phyloP scores from a whole-genome alignment of 148 eudicot genomes.

The Linanthus parryae region DNA sequence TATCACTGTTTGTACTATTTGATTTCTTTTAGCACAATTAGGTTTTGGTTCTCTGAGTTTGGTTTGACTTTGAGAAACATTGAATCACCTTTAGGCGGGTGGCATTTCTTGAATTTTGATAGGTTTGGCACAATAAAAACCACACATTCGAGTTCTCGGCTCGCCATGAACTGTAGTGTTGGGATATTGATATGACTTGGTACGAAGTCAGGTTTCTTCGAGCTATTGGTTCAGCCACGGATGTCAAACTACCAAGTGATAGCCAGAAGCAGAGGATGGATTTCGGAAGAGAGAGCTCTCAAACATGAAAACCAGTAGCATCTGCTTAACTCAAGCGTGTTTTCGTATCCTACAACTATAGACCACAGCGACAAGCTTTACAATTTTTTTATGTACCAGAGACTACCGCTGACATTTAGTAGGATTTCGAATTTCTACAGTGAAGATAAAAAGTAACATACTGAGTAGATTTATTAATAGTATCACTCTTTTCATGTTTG shows the following conservation, averaged over 20 bases:
- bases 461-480: too few species aligned
- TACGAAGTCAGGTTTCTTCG: constrained; percentile 45
- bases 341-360: too few species aligned
- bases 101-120: constrained; percentile 67
- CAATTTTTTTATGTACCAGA: too few species aligned
- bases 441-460: too few species aligned
- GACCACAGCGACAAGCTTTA: too few species aligned
- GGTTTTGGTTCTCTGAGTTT: background rate
- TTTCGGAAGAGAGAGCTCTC: too few species aligned
- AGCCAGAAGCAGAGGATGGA: constrained; percentile 46
- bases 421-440: too few species aligned
- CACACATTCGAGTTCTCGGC: constrained; percentile 83
- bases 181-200: constrained; percentile 90
- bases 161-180: constrained; percentile 79
- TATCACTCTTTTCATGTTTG: too few species aligned
- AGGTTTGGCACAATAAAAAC: constrained; percentile 95
- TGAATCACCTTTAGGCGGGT: constrained; percentile 51
- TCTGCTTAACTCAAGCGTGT: too few species aligned
- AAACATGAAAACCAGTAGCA: too few species aligned
- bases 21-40: too few species aligned
- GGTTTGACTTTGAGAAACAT: background rate
- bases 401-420: too few species aligned
- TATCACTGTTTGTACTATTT: background rate
- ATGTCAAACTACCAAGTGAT: constrained; percentile 58
- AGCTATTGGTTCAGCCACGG: constrained; percentile 57